phyloP scores from a whole-genome alignment of 140 eudicot species.

The Bidens hawaiensis region DNA sequence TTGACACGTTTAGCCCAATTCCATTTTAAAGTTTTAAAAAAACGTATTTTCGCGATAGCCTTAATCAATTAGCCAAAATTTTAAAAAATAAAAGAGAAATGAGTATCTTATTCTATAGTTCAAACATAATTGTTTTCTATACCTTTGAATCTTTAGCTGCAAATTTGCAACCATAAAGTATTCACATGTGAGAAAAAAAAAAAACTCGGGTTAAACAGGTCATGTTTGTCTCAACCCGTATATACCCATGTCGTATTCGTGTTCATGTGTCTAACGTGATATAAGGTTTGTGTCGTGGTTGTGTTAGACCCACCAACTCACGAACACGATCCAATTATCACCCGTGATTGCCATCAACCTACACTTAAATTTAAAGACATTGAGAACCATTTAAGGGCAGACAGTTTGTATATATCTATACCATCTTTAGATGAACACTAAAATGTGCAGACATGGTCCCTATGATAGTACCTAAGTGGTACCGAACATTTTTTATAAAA shows the following conservation, averaged over 20 bases:
- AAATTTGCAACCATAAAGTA: background rate
- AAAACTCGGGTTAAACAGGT: background rate
- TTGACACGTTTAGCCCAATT: background rate
- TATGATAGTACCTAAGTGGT: no score
- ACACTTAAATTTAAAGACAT: background rate
- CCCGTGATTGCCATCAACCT: background rate
- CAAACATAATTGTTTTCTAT: background rate
- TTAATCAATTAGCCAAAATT: background rate
- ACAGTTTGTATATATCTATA: background rate
- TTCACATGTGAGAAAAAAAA: background rate
- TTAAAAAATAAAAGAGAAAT: background rate
- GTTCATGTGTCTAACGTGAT: background rate
- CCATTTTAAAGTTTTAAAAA: no score
- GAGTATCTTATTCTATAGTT: no score
- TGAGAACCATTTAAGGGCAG: background rate
- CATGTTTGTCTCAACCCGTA: background rate
- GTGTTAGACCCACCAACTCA: no score
- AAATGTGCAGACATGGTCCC: background rate
- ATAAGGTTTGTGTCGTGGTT: no score
- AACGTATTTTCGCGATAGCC: no score
- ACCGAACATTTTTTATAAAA: no score
- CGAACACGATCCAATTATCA: background rate
- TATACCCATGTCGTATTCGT: background rate
- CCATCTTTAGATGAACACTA: constrained; percentile 1
- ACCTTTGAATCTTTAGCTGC: background rate